Conservation (phyloP, 2,329 filamentous ascomycete species). For the Cladophialophora yegresii region DNA sequence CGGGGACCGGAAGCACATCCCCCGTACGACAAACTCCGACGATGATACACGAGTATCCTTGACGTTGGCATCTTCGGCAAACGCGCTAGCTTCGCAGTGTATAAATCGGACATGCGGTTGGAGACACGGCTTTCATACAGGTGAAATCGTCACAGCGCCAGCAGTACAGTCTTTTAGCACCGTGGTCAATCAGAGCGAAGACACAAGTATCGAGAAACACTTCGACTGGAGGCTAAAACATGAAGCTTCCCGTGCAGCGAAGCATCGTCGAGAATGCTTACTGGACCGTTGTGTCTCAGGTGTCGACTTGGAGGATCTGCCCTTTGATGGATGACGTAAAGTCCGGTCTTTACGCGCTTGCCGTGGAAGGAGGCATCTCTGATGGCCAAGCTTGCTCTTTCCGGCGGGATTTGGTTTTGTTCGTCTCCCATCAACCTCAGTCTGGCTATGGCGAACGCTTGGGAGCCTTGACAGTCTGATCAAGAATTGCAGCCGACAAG, state of each 20-base stretch:
- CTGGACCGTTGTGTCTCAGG: slow-evolving; percentile 2
- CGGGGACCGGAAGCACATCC: neutral
- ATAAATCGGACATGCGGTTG: neutral
- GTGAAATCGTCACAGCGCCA: neutral
- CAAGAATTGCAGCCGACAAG: too few species aligned
- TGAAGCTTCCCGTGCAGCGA: slow-evolving; percentile 8
- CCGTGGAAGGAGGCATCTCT: neutral
- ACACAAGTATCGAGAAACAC: neutral
- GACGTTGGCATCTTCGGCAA: neutral
- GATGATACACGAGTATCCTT: neutral
- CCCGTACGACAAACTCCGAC: neutral
- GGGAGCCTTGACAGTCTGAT: too few species aligned
- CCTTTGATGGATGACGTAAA: slow-evolving; percentile 7
- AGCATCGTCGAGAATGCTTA: slow-evolving; percentile 8
- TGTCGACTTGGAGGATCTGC: slow-evolving; percentile 11
- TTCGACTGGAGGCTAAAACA: slow-evolving; percentile 8
- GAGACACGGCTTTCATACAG: neutral
- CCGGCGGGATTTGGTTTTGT: slow-evolving; percentile 1
- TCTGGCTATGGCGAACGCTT: neutral
- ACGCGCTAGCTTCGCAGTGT: neutral
- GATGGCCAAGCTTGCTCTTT: slow-evolving; percentile 4
- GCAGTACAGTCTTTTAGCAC: neutral
- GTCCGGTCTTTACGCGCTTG: slow-evolving; percentile 7
- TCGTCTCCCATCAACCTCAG: neutral
- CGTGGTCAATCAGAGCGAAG: neutral